phyloP scores from a whole-genome alignment of 345 rosid species.

The Hibiscus tridactylites region DNA sequence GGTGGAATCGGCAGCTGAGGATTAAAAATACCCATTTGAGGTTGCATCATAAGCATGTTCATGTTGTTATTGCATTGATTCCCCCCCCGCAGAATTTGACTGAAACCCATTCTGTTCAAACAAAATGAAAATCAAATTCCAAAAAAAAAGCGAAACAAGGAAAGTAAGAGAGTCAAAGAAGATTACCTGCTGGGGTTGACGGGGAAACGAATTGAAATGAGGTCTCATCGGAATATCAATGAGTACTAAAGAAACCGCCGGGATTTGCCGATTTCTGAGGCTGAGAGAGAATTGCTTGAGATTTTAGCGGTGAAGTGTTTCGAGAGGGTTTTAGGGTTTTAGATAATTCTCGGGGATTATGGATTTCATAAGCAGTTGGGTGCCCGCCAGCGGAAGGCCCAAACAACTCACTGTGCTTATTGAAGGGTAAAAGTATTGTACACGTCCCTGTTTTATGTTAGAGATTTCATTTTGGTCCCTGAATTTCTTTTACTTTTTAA shows the following conservation, averaged over 20 bases:
- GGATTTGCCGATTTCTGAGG: not conserved
- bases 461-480: too few species aligned
- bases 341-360: not conserved
- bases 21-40: slow-evolving; percentile 8
- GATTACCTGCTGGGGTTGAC: slow-evolving; percentile 1
- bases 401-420: not conserved
- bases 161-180: not conserved
- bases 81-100: not conserved
- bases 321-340: not conserved
- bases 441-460: too few species aligned
- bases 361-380: not conserved
- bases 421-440: too few species aligned
- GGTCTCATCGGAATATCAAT: not conserved
- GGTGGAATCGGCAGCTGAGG: not conserved
- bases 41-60: slow-evolving; percentile 3
- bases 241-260: not conserved
- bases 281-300: not conserved
- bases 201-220: not conserved
- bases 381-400: not conserved
- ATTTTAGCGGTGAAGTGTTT: not conserved
- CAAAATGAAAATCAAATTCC: not conserved
- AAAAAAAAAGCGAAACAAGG: not conserved
- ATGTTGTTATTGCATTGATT: not conserved
- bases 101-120: slow-evolving; percentile 5
- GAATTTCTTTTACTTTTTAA: too few species aligned